Base-by-base conservation (phyloP, 75 land plant species). In the Gnetum montanum region DNA sequence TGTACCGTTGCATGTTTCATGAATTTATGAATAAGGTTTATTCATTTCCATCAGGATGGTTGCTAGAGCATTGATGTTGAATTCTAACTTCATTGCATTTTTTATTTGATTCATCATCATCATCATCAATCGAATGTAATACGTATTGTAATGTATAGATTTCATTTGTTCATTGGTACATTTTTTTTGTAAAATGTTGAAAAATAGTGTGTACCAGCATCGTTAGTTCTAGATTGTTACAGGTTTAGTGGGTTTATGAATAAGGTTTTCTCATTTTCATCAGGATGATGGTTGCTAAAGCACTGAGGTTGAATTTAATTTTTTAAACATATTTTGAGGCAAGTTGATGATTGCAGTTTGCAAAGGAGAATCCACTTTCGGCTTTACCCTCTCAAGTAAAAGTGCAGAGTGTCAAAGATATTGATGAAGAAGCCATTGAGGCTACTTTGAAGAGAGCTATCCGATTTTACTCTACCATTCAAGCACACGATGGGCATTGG, bases 401-500 rank as follows among this genome's bases (percentile, higher is more conserved):
- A 54, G 38, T 90, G 4, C 59, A 64, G 31, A 70, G 71, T 20
- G 37, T 51, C 1, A 67, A 59, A 16, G 74, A 85, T 16, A 54
- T 86, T 16, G 79, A 90, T 7, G 72, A 65, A 30, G 86, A 79
- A 28, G 73, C 46, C 15, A 75, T 82, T 11, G 55, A 61, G 26
- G 64, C 72, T 18, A 73, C 88, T 4, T 28, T 91, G 29, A 63
- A 66, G 34, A 70, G 84, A 30, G 82, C 85, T 8, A n/a, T 88
- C 19, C 50, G 54, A 10, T 76, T 77, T 45, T 67, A 67, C 34
- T 77, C 80, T 1, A 77, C 74, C 26, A 47, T 86, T 30, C 96
- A 90, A 61, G 88, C 88, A 13, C 72, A 74, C 49, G 97, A 91
- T 72, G 97, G 97, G 0, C 93, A 90, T 54, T 90, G 96, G 96